Base-by-base conservation (phyloP, 805 yeast species). In the Metschnikowia cubensis region DNA sequence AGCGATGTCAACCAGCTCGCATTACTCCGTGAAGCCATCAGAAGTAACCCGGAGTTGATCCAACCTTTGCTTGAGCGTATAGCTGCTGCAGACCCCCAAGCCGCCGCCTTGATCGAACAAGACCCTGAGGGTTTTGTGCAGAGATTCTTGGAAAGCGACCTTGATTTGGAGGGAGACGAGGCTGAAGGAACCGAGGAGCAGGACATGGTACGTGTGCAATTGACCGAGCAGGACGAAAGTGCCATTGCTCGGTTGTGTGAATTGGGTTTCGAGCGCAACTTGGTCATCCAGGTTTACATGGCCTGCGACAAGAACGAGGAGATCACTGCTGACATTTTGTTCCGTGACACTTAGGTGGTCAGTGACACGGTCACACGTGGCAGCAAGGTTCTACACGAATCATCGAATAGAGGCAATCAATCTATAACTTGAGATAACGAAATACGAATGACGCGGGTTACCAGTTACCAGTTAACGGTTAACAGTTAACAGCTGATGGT, bases 241-340 rank as follows among this genome's bases (percentile, higher is more conserved):
- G 96, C 98, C n/a, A 88, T 94, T 56, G 77, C 79, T 55, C 82
- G 99, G 65, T 77, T 94, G 57, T 86, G 96, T 67, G 97, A 87
- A 68, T 77, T 94, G 57, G 99, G 99, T 0, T 94, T 94, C 62
- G 96, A 89, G 58, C 81, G 96, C 58, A 79, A 84, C 58, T 74
- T 86, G 50, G 99, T 88, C 41, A 82, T 90, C 53, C 96, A 91
- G 73, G 96, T 95, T 31, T 94, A 89, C 73, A 84, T 94, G 78
- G 98, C 98, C 38, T 94, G 99, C 70, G 99, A 94, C 63, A 92
- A 90, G 73, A 89, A 94, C 70, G 99, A 94, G 73, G 97, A 92
- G 74, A 80, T 89, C 61, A 90, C 99, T 39, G 99, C 98, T 20
- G 94, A 94, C 72, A 81, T 89, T 63, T 76, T 94, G 59, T 87